Percentiles rank a stretch among this genome's conserved stretches.
These are phyloP conservation scores for Yamagishiella unicocca DNA, from an alignment of 139 green algal genomes.

Conservation along the genomic window DNA sequence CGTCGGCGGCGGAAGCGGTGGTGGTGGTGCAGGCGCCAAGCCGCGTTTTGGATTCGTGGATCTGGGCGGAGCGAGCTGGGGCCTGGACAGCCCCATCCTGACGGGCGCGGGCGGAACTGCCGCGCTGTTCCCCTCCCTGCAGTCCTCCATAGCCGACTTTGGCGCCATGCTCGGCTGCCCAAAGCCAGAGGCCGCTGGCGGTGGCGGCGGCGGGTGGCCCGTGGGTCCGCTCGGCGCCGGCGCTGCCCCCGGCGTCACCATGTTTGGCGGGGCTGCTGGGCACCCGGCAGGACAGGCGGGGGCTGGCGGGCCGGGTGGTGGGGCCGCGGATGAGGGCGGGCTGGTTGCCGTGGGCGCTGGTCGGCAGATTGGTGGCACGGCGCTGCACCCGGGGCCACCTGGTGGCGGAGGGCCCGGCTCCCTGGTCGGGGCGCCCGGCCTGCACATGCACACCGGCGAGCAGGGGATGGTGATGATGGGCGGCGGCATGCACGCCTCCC, in stretches of 20 bases:
- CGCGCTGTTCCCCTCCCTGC: constrained; percentile 24
- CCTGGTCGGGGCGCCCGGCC: too few relatives aligned
- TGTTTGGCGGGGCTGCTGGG: too few relatives aligned
- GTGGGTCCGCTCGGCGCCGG: neutral
- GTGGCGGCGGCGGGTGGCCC: neutral
- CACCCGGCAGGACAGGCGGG: too few relatives aligned
- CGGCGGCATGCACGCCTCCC: neutral
- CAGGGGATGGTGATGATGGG: neutral
- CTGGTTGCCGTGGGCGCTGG: too few relatives aligned
- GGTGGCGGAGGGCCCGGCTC: too few relatives aligned
- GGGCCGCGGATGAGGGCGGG: too few relatives aligned
- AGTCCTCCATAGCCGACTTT: constrained; percentile 1
- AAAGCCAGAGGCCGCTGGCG: neutral
- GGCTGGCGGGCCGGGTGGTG: too few relatives aligned
- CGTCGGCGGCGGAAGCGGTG: neutral
- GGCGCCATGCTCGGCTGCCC: neutral
- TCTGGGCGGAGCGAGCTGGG: constrained; percentile 46
- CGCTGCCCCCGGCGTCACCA: neutral
- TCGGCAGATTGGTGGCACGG: too few relatives aligned
- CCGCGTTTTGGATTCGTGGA: constrained; percentile 49
- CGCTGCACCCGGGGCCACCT: too few relatives aligned
- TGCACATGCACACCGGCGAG: neutral
- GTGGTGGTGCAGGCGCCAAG: neutral
- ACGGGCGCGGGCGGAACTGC: neutral
- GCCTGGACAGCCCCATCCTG: constrained; percentile 43